phyloP scores from a whole-genome alignment of 1,284 basidiomycete genomes.

The Malassezia japonica region DNA sequence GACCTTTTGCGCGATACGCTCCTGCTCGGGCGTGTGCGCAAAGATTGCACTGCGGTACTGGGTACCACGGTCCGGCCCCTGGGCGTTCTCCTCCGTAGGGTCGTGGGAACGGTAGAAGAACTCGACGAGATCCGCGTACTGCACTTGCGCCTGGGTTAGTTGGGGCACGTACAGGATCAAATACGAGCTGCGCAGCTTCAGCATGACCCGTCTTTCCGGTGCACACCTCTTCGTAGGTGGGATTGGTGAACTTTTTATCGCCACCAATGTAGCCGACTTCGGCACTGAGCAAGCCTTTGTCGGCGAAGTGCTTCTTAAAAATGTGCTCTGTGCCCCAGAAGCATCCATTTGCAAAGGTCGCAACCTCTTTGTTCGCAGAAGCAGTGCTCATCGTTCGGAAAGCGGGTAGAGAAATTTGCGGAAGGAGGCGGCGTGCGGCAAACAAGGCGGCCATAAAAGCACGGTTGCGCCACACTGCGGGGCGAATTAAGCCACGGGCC shows the following conservation, averaged over 20 bases:
- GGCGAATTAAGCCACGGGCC: neutral
- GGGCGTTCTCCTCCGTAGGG: slow-evolving; percentile 59
- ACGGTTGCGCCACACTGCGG: no score
- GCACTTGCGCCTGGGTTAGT: slow-evolving; percentile 53
- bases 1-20: slow-evolving; percentile 63
- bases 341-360: slow-evolving; percentile 29
- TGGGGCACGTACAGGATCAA: slow-evolving; percentile 57
- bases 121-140: slow-evolving; percentile 70
- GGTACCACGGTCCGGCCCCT: slow-evolving; percentile 48
- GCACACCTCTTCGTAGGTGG: slow-evolving; percentile 61
- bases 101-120: slow-evolving; percentile 67
- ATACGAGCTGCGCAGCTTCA: slow-evolving; percentile 75
- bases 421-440: neutral
- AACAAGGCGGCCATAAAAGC: neutral
- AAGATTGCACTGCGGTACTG: slow-evolving; percentile 91
- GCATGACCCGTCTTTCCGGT: slow-evolving; percentile 75
- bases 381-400: neutral
- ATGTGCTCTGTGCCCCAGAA: slow-evolving; percentile 47
- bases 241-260: slow-evolving; percentile 31
- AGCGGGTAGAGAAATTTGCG: neutral
- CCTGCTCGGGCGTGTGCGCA: slow-evolving; percentile 67
- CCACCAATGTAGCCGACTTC: slow-evolving; percentile 75
- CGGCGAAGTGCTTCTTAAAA: slow-evolving; percentile 36
- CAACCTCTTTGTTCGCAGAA: slow-evolving; percentile 3
- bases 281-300: slow-evolving; percentile 64